Evolutionary conservation across 371 early-diverging fungal species (phyloP).

Genomic region (Apophysomyces ossiformis): DNA sequence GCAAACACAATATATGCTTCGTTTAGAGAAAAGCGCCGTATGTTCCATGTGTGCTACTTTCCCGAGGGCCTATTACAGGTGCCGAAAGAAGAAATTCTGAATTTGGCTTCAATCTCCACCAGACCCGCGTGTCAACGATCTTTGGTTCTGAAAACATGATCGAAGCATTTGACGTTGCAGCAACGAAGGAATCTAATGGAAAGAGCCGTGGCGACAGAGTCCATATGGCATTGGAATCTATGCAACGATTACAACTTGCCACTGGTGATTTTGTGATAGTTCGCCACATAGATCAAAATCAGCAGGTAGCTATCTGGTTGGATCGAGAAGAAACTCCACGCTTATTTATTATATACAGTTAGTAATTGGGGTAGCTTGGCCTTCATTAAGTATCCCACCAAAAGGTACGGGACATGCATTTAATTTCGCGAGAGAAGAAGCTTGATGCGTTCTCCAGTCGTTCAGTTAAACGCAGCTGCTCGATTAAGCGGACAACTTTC

Average conservation of each 20-base stretch:
- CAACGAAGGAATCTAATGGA: neutral
- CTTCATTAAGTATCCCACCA: conserved; percentile 38
- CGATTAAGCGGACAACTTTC: conserved; percentile 39
- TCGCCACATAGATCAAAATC: conserved; percentile 18
- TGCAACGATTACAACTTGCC: conserved; percentile 46
- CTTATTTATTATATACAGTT: conserved; percentile 20
- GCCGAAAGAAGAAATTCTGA: too few relatives aligned
- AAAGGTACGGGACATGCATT: neutral
- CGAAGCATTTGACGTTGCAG: neutral
- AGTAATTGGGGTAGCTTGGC: conserved; percentile 54
- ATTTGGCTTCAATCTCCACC: neutral
- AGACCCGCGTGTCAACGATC: too few relatives aligned
- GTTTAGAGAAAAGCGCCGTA: too few relatives aligned
- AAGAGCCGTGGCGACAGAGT: conserved; percentile 22
- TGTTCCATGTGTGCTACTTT: too few relatives aligned
- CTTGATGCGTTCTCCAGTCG: conserved; percentile 22
- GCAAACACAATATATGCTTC: too few relatives aligned
- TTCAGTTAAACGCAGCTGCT: conserved; percentile 41
- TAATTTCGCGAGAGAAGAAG: neutral
- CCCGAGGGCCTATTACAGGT: too few relatives aligned
- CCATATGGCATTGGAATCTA: conserved; percentile 50
- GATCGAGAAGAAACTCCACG: neutral
- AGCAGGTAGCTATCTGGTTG: conserved; percentile 5
- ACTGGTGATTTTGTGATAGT: conserved; percentile 64
- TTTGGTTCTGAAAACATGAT: too few relatives aligned